Conservation (phyloP, 2,329 filamentous ascomycete genomes). For the Pestalotiopsis sp. region DNA sequence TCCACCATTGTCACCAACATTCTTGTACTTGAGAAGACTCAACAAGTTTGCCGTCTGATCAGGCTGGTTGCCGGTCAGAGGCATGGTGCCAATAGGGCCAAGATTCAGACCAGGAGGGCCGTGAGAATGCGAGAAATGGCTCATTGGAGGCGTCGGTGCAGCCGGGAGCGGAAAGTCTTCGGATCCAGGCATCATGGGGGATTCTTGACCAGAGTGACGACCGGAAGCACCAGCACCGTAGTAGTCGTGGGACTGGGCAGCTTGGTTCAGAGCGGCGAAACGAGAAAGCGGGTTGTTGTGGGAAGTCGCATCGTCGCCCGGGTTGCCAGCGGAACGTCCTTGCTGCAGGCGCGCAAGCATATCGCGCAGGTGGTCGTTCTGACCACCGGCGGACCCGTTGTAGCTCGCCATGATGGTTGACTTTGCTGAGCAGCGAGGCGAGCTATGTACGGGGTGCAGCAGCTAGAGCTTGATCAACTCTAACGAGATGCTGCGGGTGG, state of each 20-base stretch:
- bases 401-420: slow-evolving; percentile 38
- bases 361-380: slow-evolving; percentile 39
- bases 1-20: slow-evolving; percentile 14
- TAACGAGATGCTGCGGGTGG: not conserved
- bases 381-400: slow-evolving; percentile 27
- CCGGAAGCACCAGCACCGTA: slow-evolving; percentile 30
- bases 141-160: slow-evolving; percentile 48
- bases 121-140: slow-evolving; percentile 41
- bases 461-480: slow-evolving; percentile 7
- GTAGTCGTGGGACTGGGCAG: slow-evolving; percentile 20
- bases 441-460: slow-evolving; percentile 10
- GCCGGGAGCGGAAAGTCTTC: slow-evolving; percentile 43
- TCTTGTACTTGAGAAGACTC: slow-evolving; percentile 64
- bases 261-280: slow-evolving; percentile 33
- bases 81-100: slow-evolving; percentile 53
- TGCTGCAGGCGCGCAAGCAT: slow-evolving; percentile 42
- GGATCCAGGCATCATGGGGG: slow-evolving; percentile 27
- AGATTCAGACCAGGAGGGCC: slow-evolving; percentile 43
- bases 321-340: slow-evolving; percentile 24
- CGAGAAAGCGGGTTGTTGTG: slow-evolving; percentile 33
- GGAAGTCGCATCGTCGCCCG: slow-evolving; percentile 16
- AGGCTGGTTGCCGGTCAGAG: slow-evolving; percentile 31
- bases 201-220: slow-evolving; percentile 27
- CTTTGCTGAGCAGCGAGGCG: slow-evolving; percentile 12
- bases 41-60: slow-evolving; percentile 60